Evolutionary conservation across 495 filamentous ascomycete species (phyloP), one percentile per base, ranked within the genome.

Genomic region (Penicillium dipodomyicola): DNA sequence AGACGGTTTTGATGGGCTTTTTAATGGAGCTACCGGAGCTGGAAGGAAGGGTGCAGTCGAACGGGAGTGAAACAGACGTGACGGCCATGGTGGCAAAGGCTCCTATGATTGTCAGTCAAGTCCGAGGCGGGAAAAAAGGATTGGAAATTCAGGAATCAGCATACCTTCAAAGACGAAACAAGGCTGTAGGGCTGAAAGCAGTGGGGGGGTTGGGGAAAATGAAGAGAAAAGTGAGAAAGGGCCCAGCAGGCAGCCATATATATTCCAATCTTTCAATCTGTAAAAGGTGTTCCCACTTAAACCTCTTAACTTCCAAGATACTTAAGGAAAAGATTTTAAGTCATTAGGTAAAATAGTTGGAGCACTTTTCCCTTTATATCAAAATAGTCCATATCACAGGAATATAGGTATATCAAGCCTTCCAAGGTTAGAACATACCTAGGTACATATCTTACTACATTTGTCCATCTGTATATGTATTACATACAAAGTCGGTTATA

Each of bases 1-100:
- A 67, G 8, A 77, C 71, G 1, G 62, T 54, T 60, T 77, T 76
- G 61, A 77, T 75, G 9, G 73, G 73, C 35, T 72, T 72, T 43
- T 63, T 72, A 53, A 77, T 65, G 2, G 72, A 72, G 22, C 70
- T 60, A 2, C 64, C 67, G 11, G 73, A 67, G 59, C 65, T 70
- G 25, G 69, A 65, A n/a, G 72, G 70, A 19, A 76, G 67, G 8
- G 59, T 70, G 35, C 49, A 68, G 61, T 74, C 65, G 45, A 66
- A 27, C 9, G 70, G 64, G 5, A 62, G 54, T 19, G 64, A 61
- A 40, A 58, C 37, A 40, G 64, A 62, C 20, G 64, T 33, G 39
- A 58, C 43, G 17, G 52, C 42, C 65, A 68, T 68, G n/a, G 30
- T 50, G 50, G 25, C n/a, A 10, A 15, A 27, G 22, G 41, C 5